These are phyloP conservation scores for Cucurbita argyrosperma DNA, from an alignment of 306 rosid species.

Conservation along the genomic window DNA sequence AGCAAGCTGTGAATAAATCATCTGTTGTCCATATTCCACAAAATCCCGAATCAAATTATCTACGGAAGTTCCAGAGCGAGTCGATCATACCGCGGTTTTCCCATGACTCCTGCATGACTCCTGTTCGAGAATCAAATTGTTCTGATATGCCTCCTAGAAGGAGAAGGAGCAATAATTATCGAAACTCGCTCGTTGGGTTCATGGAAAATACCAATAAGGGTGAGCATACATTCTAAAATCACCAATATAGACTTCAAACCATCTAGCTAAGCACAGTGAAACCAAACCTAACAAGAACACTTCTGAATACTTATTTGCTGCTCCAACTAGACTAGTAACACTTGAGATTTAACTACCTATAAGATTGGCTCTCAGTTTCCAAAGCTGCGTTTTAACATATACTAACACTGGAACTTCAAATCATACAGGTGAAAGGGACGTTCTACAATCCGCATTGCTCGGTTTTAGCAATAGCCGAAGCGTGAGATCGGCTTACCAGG, in stretches of 20 bases:
- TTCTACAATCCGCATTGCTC: conserved; percentile 1
- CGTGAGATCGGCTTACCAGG: not conserved
- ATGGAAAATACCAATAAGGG: conserved; percentile 32
- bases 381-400: not conserved
- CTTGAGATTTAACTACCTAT: not conserved
- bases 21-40: conserved; percentile 17
- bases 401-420: not conserved
- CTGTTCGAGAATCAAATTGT: conserved; percentile 22
- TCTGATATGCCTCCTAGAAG: conserved; percentile 14
- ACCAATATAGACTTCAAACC: too few species aligned
- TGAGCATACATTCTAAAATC: not conserved
- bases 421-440: conserved; percentile 28
- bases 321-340: not conserved
- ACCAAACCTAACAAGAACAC: not conserved
- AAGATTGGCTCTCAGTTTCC: not conserved
- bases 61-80: conserved; percentile 49
- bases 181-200: conserved; percentile 54
- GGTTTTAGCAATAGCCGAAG: conserved; percentile 6
- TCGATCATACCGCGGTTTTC: conserved; percentile 35
- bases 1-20: conserved; percentile 19
- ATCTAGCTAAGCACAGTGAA: too few species aligned
- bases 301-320: not conserved
- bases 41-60: conserved; percentile 11
- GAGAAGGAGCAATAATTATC: conserved; percentile 18
- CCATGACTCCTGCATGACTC: conserved; percentile 19